Evolutionary conservation across 2,329 filamentous ascomycete genomes (phyloP), one percentile per base, ranked within the genome.

Genomic region (Fusarium bulbicola): DNA sequence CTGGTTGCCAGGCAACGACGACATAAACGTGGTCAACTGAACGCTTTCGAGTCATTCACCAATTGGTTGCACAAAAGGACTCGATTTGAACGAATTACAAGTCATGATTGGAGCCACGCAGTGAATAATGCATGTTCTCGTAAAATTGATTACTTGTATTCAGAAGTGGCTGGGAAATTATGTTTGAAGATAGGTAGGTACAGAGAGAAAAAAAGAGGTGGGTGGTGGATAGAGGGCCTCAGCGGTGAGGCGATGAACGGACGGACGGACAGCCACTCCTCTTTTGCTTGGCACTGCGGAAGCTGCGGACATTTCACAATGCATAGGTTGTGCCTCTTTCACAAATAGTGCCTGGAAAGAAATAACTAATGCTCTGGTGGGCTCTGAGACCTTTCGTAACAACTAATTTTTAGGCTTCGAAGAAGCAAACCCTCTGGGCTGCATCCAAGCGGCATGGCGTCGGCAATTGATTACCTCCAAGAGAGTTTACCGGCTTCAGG

Each of bases 1-100:
- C 21, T 34, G 36, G 75, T 77, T 77, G 75, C 75, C 59, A 68
- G 74, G 75, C 75, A 75, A 77, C 75, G 59, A 3, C 15, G 7
- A 26, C 14, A 56, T 61, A 43, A 43, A 39, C 28, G 61, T 54
- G 46, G 58, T 36, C 36, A 66, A 62, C 63, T 67, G 54, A 39
- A 57, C 59, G 52, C 39, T 59, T 65, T 73, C 59, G 53, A 67
- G 64, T 67, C 64, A 67, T 34, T 34, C n/a, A 46, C 34, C 42
- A 40, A 63, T n/a, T 46, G 56, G 59, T 46, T 28, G 28, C 40
- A 68, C 47, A 58, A 58, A 39, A 46, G 59, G n/a, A 58, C 39
- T 39, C 47, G 34, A 42, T 26, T 53, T 46, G 37, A 28, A 24
- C 43, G 45, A 57, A 53, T 63, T 49, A 46, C 46, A 54, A 39